Percentiles rank a stretch among this genome's conserved stretches.
Evolutionary conservation across 768 basidiomycete genomes (phyloP).

Genomic region (Suillus discolor): DNA sequence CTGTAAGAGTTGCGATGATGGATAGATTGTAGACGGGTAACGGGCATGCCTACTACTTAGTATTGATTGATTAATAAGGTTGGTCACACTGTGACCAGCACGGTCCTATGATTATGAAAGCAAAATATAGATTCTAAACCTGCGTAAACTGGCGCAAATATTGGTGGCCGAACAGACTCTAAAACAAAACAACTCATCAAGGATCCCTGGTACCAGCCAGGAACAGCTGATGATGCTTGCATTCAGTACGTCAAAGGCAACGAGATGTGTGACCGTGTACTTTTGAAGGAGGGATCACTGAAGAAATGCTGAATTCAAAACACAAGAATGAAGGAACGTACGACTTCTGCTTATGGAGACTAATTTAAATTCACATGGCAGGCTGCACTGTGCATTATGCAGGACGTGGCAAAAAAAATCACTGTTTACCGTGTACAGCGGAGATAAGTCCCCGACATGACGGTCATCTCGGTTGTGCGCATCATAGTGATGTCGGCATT

Average conservation of each 20-base stretch:
- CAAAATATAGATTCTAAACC: too few relatives aligned
- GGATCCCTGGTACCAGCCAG: slow-evolving; percentile 85
- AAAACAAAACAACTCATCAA: slow-evolving; percentile 52
- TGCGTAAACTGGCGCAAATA: too few relatives aligned
- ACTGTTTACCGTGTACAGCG: neutral
- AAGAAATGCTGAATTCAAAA: neutral
- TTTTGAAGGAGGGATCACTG: slow-evolving; percentile 37
- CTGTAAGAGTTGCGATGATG: too few relatives aligned
- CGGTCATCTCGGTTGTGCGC: neutral
- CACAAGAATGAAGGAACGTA: neutral
- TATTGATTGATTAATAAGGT: too few relatives aligned
- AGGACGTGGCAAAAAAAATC: neutral
- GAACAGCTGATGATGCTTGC: slow-evolving; percentile 73
- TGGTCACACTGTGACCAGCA: too few relatives aligned
- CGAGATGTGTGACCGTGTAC: slow-evolving; percentile 61
- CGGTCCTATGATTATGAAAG: too few relatives aligned
- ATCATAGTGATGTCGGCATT: neutral
- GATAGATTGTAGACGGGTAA: too few relatives aligned
- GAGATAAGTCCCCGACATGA: neutral
- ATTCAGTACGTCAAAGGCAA: slow-evolving; percentile 65
- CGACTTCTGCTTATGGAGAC: neutral
- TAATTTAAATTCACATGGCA: neutral
- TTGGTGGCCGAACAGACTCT: slow-evolving; percentile 29
- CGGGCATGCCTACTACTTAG: too few relatives aligned
- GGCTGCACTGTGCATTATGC: neutral